Evolutionary conservation across 495 filamentous ascomycete species (phyloP), one percentile per base, ranked within the genome.

Genomic region (Aeminium ludgeri): DNA sequence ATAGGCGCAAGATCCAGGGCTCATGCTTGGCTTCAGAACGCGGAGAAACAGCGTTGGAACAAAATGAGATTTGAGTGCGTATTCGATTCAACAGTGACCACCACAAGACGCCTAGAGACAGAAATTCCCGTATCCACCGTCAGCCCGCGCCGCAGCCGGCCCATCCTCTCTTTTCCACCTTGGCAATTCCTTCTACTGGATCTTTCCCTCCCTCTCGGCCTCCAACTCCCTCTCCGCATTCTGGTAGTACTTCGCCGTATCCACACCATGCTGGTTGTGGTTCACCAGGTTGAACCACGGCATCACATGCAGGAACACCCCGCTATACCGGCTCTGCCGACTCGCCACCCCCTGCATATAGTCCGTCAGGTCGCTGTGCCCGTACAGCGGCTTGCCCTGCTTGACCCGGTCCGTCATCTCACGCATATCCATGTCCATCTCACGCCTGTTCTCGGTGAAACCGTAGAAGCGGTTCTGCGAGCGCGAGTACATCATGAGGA

Each of bases 281-380:
- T 97, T 95, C 46, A 94, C 87, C 60, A 95, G 73, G 66, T 97
- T 97, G 67, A 91, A 82, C 89, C 84, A 94, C 15, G 89, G 89
- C 23, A 97, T 54, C 31, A 89, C 71, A 53, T 83, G 78, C 34
- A 80, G 62, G 54, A 83, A 91, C 13, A 89, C 65, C 20, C 78
- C 75, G 20, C 82, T 74, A 66, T 94, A 95, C 56, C 89, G 69
- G 27, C 86, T 94, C 63, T 96, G 94, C 45, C 89, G 69, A 23
- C 82, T 72, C 34, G 91, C 87, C 17, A 94, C 81, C 37, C 89
- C 91, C 64, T 97, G 89, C 66, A 94, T 76, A 59, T 95, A 79
- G 43, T 83, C 71, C 18, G 80, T 78, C 41, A 93, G 57, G 17
- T 61, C 64, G 41, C 79, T 85, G 40, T 66, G 70, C 43, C 89